Base-by-base conservation (phyloP, 306 rosid species). In the Vigna hirtella region DNA sequence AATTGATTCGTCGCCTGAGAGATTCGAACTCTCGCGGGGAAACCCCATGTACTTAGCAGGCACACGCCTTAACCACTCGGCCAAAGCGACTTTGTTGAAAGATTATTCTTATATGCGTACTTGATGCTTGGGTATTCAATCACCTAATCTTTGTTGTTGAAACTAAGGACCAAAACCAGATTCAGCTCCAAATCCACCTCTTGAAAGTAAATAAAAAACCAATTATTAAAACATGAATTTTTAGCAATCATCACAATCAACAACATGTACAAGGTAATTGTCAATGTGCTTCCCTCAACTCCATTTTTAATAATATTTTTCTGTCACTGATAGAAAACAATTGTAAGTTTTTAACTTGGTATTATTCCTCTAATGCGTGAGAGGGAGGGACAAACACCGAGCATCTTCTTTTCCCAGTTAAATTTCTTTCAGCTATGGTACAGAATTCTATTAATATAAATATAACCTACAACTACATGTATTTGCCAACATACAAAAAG, bases 21-120 rank as follows among this genome's bases (percentile, higher is more conserved):
- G 88, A 87, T 87, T 87, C 87, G 86, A 87, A 87, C 89, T 87
- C 91, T 87, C 87, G 87, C 87, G 86, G 89, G 87, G 79, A 83
- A 81, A 85, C 79, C 89, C 89, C 91, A 83, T 88, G 89, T 88
- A 83, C 91, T 86, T 88, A 88, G 89, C 91, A 86, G 89, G 89
- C 89, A 86, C 87, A 86, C 87, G 87, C 89, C 91, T 85, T 85
- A 88, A 88, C 89, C 88, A 88, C 91, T 88, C 88, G 89, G 89
- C 89, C 88, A 83, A 88, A 88, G 89, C 85, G 91, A 85, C 87
- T 16, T 0, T n/a, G 17, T 0, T 76, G 52, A 2, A 1, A 9
- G 4, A 4, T 7, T 9, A 40, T 40, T 40, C 10, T 5, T 34
- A 34, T 4, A 0, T 34, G 7, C 36, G 0, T 4, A 34, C 7